phyloP scores from a whole-genome alignment of 176 grass and related monocot genomes.

The Eragrostis nindensis region DNA sequence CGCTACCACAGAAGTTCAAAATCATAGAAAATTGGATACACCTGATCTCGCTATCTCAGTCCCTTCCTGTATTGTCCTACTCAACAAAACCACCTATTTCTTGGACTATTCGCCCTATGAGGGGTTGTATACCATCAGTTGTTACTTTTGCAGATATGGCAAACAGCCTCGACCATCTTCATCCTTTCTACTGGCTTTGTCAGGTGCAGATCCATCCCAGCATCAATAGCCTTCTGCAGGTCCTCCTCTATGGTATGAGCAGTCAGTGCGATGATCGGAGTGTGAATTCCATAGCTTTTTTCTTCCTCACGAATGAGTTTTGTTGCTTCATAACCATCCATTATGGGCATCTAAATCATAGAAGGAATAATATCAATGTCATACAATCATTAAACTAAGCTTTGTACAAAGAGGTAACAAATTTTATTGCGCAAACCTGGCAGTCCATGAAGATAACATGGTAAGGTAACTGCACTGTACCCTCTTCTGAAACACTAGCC shows the following conservation, averaged over 20 bases:
- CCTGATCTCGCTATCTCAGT: too few relatives aligned
- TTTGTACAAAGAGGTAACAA: background rate
- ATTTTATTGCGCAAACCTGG: constrained; percentile 51
- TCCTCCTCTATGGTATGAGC: constrained; percentile 52
- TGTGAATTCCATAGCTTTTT: constrained; percentile 45
- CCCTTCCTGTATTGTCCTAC: constrained; percentile 7
- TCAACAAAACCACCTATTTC: background rate
- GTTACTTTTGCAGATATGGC: background rate
- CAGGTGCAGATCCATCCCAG: constrained; percentile 72
- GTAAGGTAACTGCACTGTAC: constrained; percentile 30
- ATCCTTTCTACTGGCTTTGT: constrained; percentile 52
- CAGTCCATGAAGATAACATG: constrained; percentile 80
- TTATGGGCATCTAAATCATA: constrained; percentile 67
- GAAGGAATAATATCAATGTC: background rate
- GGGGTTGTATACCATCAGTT: constrained; percentile 15
- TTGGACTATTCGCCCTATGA: background rate
- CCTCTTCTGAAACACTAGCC: constrained; percentile 8
- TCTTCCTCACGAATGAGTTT: constrained; percentile 68
- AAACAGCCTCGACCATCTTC: constrained; percentile 43
- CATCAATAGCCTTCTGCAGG: constrained; percentile 27
- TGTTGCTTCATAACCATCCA: constrained; percentile 85
- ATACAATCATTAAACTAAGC: background rate
- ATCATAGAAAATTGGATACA: background rate
- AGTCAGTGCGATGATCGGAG: constrained; percentile 71
- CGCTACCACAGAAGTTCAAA: background rate